phyloP scores from a whole-genome alignment of 352 stramenopile genomes.

The Globisporangium solare region DNA sequence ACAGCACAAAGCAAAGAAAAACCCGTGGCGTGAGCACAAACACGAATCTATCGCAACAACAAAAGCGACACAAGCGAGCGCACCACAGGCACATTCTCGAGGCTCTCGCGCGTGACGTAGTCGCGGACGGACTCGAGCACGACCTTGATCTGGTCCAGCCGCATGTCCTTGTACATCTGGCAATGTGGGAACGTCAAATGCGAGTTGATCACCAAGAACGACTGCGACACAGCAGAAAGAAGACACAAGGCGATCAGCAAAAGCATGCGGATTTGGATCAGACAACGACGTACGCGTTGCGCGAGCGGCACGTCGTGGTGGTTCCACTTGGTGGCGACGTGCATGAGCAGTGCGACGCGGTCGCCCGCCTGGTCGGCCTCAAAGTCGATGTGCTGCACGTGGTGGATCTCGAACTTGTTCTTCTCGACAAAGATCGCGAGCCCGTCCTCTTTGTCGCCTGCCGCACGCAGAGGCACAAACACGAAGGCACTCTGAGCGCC shows the following conservation, averaged over 20 bases:
- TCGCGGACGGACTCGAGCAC: constrained; percentile 67
- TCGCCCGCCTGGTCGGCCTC: constrained; percentile 52
- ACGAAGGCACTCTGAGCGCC: too few relatives aligned
- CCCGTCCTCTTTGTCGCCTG: constrained; percentile 73
- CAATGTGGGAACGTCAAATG: constrained; percentile 84
- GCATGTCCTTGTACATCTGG: constrained; percentile 73
- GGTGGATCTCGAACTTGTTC: constrained; percentile 72
- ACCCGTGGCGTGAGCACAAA: background rate
- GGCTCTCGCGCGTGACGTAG: constrained; percentile 54
- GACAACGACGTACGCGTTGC: constrained; percentile 32
- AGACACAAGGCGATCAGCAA: background rate
- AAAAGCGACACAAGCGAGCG: background rate
- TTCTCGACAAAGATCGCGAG: constrained; percentile 77
- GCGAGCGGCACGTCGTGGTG: constrained; percentile 31
- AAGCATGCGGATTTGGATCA: background rate
- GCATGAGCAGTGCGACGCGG: constrained; percentile 78
- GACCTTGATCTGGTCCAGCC: constrained; percentile 75
- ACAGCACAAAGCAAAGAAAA: too few relatives aligned
- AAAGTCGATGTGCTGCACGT: constrained; percentile 71
- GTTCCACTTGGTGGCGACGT: constrained; percentile 82
- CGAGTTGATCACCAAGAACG: constrained; percentile 80
- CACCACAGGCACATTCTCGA: constrained; percentile 68
- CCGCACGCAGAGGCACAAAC: too few relatives aligned
- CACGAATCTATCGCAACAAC: background rate
- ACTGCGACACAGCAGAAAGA: constrained; percentile 21